phyloP scores from a whole-genome alignment of 331 rosid genomes.

The Stylosanthes scabra region DNA sequence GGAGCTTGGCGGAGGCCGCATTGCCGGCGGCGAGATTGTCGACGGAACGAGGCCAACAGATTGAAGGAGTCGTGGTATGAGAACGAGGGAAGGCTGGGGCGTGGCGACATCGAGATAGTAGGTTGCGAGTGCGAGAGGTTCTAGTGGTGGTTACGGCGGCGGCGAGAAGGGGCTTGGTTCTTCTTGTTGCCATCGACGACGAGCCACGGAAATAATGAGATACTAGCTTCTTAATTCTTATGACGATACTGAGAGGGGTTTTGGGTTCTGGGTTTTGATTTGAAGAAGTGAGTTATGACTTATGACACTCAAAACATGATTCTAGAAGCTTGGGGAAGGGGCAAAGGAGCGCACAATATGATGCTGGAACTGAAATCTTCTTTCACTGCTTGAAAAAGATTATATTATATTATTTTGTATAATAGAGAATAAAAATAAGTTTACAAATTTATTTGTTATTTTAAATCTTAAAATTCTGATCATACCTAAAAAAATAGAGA shows the following conservation, averaged over 20 bases:
- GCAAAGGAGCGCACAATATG: not conserved
- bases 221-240: not conserved
- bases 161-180: conserved; percentile 57
- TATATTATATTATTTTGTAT: no score
- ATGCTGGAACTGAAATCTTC: no score
- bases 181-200: conserved; percentile 68
- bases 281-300: not conserved
- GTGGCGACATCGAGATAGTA: conserved; percentile 39
- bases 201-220: not conserved
- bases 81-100: conserved; percentile 28
- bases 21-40: conserved; percentile 23
- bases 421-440: no score
- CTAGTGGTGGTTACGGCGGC: conserved; percentile 48
- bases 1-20: conserved; percentile 61
- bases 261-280: not conserved
- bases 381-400: no score
- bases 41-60: conserved; percentile 38
- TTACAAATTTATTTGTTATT: no score
- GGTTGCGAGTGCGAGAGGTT: conserved; percentile 14
- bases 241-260: not conserved
- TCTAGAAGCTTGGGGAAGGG: conserved; percentile 49
- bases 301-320: no score
- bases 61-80: conserved; percentile 10
- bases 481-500: no score
- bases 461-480: no score